These are phyloP conservation scores for Penicillium janthinellum DNA, from an alignment of 2,329 filamentous ascomycete species.

Conservation along the genomic window DNA sequence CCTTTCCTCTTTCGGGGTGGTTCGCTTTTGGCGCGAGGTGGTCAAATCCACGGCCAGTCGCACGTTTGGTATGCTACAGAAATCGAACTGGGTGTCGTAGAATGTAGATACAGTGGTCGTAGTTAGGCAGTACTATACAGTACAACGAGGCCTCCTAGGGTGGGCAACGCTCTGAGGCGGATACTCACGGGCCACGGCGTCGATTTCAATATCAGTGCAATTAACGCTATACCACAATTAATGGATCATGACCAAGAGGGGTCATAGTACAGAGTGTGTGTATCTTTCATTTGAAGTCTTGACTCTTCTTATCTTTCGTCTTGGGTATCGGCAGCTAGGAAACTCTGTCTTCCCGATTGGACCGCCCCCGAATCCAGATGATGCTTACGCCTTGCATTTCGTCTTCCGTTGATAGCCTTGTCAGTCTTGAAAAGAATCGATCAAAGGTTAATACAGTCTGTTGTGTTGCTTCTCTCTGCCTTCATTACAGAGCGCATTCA, in stretches of 20 bases:
- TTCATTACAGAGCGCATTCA: not conserved
- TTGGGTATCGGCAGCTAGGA: not conserved
- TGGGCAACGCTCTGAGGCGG: not conserved
- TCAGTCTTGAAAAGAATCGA: conserved; percentile 1
- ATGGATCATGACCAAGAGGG: not conserved
- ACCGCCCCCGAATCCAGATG: not conserved
- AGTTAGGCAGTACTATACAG: too few relatives aligned
- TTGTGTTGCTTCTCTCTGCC: not conserved
- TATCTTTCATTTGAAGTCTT: not conserved
- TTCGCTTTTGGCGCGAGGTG: conserved; percentile 7
- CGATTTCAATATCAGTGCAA: not conserved
- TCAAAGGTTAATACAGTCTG: not conserved
- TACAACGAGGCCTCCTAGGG: not conserved
- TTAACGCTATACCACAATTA: not conserved
- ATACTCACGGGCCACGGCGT: not conserved
- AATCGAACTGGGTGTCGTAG: conserved; percentile 1
- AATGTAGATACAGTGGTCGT: too few relatives aligned
- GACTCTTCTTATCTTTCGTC: not conserved
- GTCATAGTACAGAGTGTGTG: not conserved
- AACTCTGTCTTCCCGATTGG: conserved; percentile 13
- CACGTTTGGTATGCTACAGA: not conserved
- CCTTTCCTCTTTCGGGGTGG: conserved; percentile 20
- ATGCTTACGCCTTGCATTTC: conserved; percentile 9
- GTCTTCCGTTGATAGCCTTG: conserved; percentile 1
- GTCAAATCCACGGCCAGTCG: conserved; percentile 1